These are phyloP conservation scores for Verticillium klebahnii DNA, from an alignment of 2,329 filamentous ascomycete genomes.

Conservation along the genomic window DNA sequence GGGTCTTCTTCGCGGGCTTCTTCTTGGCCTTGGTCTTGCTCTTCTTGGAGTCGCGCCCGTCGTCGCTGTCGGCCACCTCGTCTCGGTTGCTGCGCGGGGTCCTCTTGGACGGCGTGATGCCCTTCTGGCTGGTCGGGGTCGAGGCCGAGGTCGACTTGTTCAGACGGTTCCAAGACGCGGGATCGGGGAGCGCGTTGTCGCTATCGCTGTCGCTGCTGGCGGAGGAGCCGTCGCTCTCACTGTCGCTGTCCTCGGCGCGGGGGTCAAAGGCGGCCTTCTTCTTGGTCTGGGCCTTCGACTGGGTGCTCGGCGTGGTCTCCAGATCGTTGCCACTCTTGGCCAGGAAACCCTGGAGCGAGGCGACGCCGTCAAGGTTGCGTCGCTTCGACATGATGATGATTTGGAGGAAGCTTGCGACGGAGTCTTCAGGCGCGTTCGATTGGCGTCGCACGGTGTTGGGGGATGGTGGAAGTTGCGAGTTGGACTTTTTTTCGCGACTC, in stretches of 20 bases:
- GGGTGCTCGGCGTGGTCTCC: slow-evolving; percentile 4
- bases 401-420: neutral
- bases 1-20: slow-evolving; percentile 9
- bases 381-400: slow-evolving; percentile 3
- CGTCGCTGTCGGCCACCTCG: slow-evolving; percentile 39
- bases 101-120: slow-evolving; percentile 9
- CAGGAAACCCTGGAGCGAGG: slow-evolving; percentile 8
- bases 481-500: neutral
- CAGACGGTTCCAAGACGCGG: slow-evolving; percentile 2
- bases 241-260: slow-evolving; percentile 10
- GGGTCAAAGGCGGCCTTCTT: slow-evolving; percentile 11
- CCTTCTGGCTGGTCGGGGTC: neutral
- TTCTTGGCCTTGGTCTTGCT: slow-evolving; percentile 12
- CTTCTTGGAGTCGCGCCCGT: slow-evolving; percentile 24
- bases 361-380: slow-evolving; percentile 11
- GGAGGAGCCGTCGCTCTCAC: slow-evolving; percentile 13
- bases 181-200: neutral
- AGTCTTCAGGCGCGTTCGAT: neutral
- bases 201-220: slow-evolving; percentile 23
- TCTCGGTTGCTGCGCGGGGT: slow-evolving; percentile 24
- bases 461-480: neutral
- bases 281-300: slow-evolving; percentile 14
- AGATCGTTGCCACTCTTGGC: slow-evolving; percentile 2
- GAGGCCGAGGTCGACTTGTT: slow-evolving; percentile 3
- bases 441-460: neutral